Base-by-base conservation (phyloP, 495 filamentous ascomycete genomes). In the Pyrenula massariospora region DNA sequence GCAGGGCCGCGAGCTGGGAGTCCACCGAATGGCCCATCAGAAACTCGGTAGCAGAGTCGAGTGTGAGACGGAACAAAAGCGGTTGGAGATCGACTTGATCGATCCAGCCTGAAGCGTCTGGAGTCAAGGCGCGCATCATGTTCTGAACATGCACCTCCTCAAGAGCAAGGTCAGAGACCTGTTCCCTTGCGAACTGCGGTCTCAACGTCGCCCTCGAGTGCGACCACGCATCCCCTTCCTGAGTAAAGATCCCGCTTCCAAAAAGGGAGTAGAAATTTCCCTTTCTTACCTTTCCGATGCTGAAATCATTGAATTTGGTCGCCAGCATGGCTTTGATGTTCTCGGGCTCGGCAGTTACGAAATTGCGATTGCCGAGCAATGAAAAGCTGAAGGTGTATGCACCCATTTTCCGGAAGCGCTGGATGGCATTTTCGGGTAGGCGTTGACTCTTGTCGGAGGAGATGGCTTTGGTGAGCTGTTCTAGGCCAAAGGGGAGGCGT, bases 31-130 rank as follows among this genome's bases (percentile, higher is more conserved):
- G 62, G 2, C 87, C 86, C 53, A 89, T 84, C 2, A 92, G 70
- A 62, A 91, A 85, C 58, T 89, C 84, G 0, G 85, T 89, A 0
- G 84, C 76, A 0, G 83, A 73, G 63, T 91, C 86, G 10, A 90
- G 71, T 0, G 85, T 86, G 49, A 86, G 61, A 15, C 68, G 56
- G 53, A 80, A 84, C 64, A 91, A 86, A 2, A 87, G 66, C 1
- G 76, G 70, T 63, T 85, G 83, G 3, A 91, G 68, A 63, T 90
- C 81, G 12, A 84, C 69, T 0, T 70, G 73, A 48, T 70, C 71
- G 31, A 15, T 64, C 0, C 67, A 50, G 3, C 61, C 76, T 0
- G 67, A 60, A 0, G 77, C 74, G 59, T 81, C 75, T 10, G 50
- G 60, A 0, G 77, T 73, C 58, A 84, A 65, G 52, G 55, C 59